Conservation (phyloP, 179 eudicot genomes). For the Silene vulgaris region DNA sequence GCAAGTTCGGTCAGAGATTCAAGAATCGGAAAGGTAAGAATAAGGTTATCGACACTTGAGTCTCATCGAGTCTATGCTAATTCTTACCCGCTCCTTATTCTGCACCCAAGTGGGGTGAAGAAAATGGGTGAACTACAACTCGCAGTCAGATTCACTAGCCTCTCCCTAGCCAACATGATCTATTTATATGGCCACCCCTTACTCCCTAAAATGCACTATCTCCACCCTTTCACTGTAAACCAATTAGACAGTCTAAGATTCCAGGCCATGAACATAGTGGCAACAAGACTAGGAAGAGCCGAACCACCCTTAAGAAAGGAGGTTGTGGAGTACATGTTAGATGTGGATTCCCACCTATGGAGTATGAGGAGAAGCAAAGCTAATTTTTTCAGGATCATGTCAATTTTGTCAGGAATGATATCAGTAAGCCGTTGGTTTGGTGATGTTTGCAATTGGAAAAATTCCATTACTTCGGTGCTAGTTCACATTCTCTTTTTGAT, state of each 20-base stretch:
- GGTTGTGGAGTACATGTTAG: conserved; percentile 42
- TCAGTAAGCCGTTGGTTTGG: conserved; percentile 39
- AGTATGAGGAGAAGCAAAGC: conserved; percentile 45
- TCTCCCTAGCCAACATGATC: conserved; percentile 37
- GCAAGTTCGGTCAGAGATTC: conserved; percentile 35
- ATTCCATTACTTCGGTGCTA: conserved; percentile 33
- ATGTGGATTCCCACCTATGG: conserved; percentile 41
- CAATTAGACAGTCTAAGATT: conserved; percentile 39
- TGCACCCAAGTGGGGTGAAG: conserved; percentile 35
- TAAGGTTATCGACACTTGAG: conserved; percentile 36
- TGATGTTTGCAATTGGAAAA: conserved; percentile 39
- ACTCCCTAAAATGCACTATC: conserved; percentile 41
- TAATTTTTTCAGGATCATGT: conserved; percentile 39
- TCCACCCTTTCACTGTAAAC: conserved; percentile 38
- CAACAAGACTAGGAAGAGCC: conserved; percentile 37
- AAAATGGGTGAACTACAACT: conserved; percentile 41
- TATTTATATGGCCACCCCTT: conserved; percentile 37
- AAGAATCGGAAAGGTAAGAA: conserved; percentile 37
- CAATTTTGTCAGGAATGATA: conserved; percentile 32
- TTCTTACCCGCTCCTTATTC: conserved; percentile 40
- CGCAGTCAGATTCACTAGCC: conserved; percentile 40
- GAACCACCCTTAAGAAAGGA: conserved; percentile 39
- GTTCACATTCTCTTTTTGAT: conserved; percentile 39
- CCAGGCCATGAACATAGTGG: conserved; percentile 42
- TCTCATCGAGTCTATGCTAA: conserved; percentile 41